These are phyloP conservation scores for Incumbomyces lentus DNA, from an alignment of 2,329 filamentous ascomycete genomes.

Conservation along the genomic window DNA sequence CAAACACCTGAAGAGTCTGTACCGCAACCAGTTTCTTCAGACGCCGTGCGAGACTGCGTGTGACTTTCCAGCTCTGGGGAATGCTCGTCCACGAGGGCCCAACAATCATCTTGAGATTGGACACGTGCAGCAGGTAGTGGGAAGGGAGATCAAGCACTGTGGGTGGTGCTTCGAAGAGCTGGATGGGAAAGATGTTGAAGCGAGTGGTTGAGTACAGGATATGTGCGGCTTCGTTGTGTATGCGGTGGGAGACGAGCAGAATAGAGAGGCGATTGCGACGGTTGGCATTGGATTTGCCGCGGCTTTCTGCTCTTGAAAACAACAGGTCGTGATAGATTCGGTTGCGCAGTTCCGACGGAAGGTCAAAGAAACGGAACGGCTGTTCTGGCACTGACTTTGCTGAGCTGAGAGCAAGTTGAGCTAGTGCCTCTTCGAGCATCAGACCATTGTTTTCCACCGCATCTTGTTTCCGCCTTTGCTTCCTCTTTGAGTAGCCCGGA, in stretches of 20 bases:
- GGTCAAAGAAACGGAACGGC: slow-evolving; percentile 42
- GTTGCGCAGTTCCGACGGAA: slow-evolving; percentile 44
- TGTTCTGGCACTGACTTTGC: slow-evolving; percentile 6
- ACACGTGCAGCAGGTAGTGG: slow-evolving; percentile 42
- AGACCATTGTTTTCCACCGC: slow-evolving; percentile 1
- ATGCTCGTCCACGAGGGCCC: slow-evolving; percentile 50
- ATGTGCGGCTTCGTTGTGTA: slow-evolving; percentile 42
- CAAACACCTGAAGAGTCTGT: slow-evolving; percentile 44
- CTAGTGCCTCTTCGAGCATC: slow-evolving; percentile 6
- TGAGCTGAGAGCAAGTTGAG: not conserved
- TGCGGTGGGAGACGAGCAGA: slow-evolving; percentile 29
- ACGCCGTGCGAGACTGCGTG: slow-evolving; percentile 34
- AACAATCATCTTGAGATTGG: slow-evolving; percentile 45
- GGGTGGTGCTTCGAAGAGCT: slow-evolving; percentile 37
- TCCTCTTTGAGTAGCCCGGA: slow-evolving; percentile 8
- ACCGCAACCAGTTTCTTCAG: slow-evolving; percentile 25
- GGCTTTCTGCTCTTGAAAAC: slow-evolving; percentile 26
- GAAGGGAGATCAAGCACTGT: slow-evolving; percentile 41
- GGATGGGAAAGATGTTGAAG: slow-evolving; percentile 44
- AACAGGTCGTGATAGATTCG: slow-evolving; percentile 39
- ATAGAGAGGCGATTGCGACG: slow-evolving; percentile 21
- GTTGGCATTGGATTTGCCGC: not conserved
- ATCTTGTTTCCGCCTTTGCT: slow-evolving; percentile 11
- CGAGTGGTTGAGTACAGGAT: slow-evolving; percentile 43
- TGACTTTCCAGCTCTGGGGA: slow-evolving; percentile 44